Percentiles rank a stretch among this genome's conserved stretches.
Evolutionary conservation across 768 basidiomycete species (phyloP).

Genomic region (Leccinum subgranulosum): DNA sequence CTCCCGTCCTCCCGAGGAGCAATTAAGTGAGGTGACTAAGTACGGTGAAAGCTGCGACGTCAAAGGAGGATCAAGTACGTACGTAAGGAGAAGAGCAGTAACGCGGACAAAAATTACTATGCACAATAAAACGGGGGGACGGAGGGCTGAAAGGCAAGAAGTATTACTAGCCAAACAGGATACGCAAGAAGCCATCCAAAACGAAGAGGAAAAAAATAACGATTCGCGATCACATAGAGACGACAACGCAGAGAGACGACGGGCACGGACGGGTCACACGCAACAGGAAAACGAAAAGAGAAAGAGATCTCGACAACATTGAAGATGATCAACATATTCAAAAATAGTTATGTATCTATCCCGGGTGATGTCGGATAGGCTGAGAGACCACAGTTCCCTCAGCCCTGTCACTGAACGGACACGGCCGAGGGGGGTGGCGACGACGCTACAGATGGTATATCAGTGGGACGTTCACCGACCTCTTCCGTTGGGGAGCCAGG

Average conservation of each 20-base stretch:
- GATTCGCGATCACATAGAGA: conserved; percentile 5
- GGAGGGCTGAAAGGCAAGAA: conserved; percentile 1
- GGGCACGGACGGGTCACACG: conserved; percentile 13
- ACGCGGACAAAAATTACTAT: conserved; percentile 17
- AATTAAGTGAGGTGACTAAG: conserved; percentile 26
- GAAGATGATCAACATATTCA: conserved; percentile 35
- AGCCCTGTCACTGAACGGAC: conserved; percentile 22
- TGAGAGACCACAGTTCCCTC: neutral
- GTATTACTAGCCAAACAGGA: conserved; percentile 19
- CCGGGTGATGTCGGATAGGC: conserved; percentile 8
- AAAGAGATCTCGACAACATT: conserved; percentile 16
- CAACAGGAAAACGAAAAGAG: neutral
- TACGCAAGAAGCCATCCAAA: conserved; percentile 19
- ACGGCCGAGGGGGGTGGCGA: conserved; percentile 32
- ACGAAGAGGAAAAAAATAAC: neutral
- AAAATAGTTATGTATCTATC: conserved; percentile 31
- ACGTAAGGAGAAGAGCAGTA: neutral
- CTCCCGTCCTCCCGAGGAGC: neutral
- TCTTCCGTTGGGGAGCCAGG: conserved; percentile 23
- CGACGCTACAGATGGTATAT: conserved; percentile 27
- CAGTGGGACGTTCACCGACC: conserved; percentile 16
- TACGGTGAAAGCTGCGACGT: conserved; percentile 16
- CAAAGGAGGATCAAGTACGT: conserved; percentile 7
- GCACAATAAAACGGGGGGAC: conserved; percentile 17
- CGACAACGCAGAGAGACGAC: conserved; percentile 9